These are phyloP conservation scores for Spencermartinsiella europaea DNA, from an alignment of 805 yeast species.

Conservation along the genomic window DNA sequence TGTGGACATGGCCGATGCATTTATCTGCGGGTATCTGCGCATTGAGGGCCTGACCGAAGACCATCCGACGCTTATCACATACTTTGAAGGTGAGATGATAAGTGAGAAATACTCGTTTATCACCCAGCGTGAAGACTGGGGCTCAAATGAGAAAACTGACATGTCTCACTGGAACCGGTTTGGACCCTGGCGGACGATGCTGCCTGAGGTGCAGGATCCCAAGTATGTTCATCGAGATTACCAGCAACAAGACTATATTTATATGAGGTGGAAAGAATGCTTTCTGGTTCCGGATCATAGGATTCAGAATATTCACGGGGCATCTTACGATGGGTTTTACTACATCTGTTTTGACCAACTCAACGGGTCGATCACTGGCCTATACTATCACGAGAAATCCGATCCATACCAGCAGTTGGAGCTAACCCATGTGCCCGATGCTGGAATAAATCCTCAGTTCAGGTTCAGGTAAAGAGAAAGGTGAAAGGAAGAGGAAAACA, in stretches of 20 bases:
- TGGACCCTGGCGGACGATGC: conserved; percentile 38
- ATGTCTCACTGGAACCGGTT: conserved; percentile 64
- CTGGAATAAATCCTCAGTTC: conserved; percentile 38
- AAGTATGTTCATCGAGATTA: conserved; percentile 29
- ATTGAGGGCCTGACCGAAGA: conserved; percentile 58
- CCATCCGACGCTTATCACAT: conserved; percentile 62
- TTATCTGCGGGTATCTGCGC: conserved; percentile 55
- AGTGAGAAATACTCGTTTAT: conserved; percentile 54
- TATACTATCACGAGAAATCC: conserved; percentile 75
- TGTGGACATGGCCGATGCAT: conserved; percentile 55
- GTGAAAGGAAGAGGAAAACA: not conserved
- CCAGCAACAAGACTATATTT: conserved; percentile 46
- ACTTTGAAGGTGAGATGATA: conserved; percentile 66
- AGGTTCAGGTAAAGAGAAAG: conserved; percentile 23
- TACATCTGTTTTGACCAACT: conserved; percentile 76
- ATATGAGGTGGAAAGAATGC: conserved; percentile 94
- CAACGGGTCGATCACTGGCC: conserved; percentile 72
- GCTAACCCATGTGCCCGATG: conserved; percentile 48
- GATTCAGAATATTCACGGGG: conserved; percentile 57
- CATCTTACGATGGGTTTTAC: conserved; percentile 90
- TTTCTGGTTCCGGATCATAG: conserved; percentile 76
- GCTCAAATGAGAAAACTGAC: conserved; percentile 54
- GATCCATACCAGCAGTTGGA: conserved; percentile 77
- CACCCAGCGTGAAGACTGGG: conserved; percentile 58
- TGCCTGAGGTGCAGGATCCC: conserved; percentile 25